A percentile compares a stretch with the other conserved stretches of the same genome.
Evolutionary conservation across 768 basidiomycete genomes (phyloP).

Genomic region (Agaricus blazei): DNA sequence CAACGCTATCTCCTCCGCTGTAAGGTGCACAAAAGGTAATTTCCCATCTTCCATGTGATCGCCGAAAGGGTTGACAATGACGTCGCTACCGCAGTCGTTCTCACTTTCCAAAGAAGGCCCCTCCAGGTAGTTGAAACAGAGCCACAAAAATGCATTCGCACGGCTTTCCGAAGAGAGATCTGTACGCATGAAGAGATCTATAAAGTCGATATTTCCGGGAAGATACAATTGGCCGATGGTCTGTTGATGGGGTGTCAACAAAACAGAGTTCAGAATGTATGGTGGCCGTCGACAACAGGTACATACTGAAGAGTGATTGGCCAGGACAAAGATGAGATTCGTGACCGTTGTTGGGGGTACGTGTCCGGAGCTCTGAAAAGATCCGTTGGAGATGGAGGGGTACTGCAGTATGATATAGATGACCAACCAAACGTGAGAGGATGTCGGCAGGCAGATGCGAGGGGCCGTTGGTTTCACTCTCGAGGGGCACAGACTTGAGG

Average conservation of each 20-base stretch:
- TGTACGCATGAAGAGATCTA: constrained; percentile 74
- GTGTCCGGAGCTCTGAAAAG: constrained; percentile 35
- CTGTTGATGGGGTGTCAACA: constrained; percentile 22
- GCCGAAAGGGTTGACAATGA: constrained; percentile 53
- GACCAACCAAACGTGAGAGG: constrained; percentile 45
- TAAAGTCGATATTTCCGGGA: constrained; percentile 64
- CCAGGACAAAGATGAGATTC: constrained; percentile 66
- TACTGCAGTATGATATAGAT: constrained; percentile 5
- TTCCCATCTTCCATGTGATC: constrained; percentile 34
- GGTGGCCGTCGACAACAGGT: not conserved
- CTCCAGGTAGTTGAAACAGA: constrained; percentile 78
- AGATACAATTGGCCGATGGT: constrained; percentile 62
- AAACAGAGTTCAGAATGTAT: not conserved
- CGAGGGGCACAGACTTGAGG: constrained; percentile 53
- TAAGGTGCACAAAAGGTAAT: constrained; percentile 34
- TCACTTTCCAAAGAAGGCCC: constrained; percentile 23
- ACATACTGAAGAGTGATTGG: constrained; percentile 51
- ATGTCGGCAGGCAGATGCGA: constrained; percentile 57
- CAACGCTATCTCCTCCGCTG: constrained; percentile 29
- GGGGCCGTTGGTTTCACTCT: constrained; percentile 37
- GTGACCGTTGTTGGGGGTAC: constrained; percentile 67
- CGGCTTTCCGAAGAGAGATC: constrained; percentile 72
- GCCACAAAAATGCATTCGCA: constrained; percentile 79
- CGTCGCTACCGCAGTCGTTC: constrained; percentile 34
- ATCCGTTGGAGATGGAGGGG: constrained; percentile 9